Conservation (phyloP, 2,329 filamentous ascomycete species). For the Monilinia vaccinii-corymbosi region DNA sequence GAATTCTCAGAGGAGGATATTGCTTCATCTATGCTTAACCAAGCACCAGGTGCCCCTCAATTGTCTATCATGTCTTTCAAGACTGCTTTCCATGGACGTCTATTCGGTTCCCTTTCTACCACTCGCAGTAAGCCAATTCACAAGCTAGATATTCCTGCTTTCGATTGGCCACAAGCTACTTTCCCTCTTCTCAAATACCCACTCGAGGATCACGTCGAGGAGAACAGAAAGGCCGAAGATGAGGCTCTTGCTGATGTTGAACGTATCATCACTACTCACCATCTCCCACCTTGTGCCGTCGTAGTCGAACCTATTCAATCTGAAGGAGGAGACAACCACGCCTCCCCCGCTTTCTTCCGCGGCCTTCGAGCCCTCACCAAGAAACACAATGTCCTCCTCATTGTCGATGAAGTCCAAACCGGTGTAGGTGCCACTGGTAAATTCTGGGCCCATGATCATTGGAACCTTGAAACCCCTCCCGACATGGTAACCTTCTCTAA, state of each 20-base stretch:
- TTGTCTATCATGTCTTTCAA: constrained; percentile 73
- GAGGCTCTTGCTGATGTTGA: constrained; percentile 67
- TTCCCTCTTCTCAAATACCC: constrained; percentile 75
- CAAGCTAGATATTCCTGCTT: constrained; percentile 81
- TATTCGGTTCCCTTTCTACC: constrained; percentile 69
- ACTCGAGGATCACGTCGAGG: constrained; percentile 56
- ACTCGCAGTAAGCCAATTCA: constrained; percentile 77
- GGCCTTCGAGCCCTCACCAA: constrained; percentile 64
- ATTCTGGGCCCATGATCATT: constrained; percentile 84
- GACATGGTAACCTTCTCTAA: constrained; percentile 88
- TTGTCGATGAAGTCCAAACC: constrained; percentile 79
- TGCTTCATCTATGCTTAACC: constrained; percentile 59
- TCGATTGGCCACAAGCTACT: constrained; percentile 77
- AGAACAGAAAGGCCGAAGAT: constrained; percentile 64
- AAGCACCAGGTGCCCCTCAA: constrained; percentile 62
- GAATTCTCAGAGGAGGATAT: constrained; percentile 66
- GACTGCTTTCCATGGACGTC: constrained; percentile 70
- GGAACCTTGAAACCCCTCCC: constrained; percentile 60
- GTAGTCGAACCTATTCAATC: constrained; percentile 76
- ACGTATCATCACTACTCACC: constrained; percentile 55
- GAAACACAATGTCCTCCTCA: constrained; percentile 61
- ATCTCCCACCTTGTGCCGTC: constrained; percentile 63
- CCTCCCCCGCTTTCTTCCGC: constrained; percentile 68
- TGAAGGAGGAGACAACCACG: constrained; percentile 79
- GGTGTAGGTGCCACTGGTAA: constrained; percentile 78